These are phyloP conservation scores for Priceomyces medius DNA, from an alignment of 805 yeast species.

Conservation along the genomic window DNA sequence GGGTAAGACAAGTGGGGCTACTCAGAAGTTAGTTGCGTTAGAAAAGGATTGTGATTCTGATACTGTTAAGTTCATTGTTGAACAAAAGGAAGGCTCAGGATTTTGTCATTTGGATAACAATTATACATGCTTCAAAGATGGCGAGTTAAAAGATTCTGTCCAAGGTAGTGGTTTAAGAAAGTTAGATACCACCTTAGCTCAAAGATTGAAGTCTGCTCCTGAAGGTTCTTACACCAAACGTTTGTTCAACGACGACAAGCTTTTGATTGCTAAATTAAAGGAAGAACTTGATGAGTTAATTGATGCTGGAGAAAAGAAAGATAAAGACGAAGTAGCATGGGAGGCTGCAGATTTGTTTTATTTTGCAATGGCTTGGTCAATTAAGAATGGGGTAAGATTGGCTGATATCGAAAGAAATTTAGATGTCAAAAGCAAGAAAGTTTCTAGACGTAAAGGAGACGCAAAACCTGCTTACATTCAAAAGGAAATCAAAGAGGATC, in stretches of 20 bases:
- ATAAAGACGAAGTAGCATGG: constrained; percentile 70
- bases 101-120: constrained; percentile 85
- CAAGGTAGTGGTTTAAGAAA: constrained; percentile 61
- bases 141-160: constrained; percentile 44
- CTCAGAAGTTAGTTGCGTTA: constrained; percentile 68
- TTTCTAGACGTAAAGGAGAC: constrained; percentile 92
- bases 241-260: constrained; percentile 70
- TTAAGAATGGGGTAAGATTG: constrained; percentile 72
- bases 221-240: constrained; percentile 94
- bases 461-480: constrained; percentile 79
- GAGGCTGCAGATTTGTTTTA: constrained; percentile 90
- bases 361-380: constrained; percentile 54
- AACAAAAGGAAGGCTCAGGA: constrained; percentile 75
- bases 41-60: constrained; percentile 91
- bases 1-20: constrained; percentile 95
- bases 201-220: constrained; percentile 70
- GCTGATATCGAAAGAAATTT: constrained; percentile 82
- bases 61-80: constrained; percentile 81
- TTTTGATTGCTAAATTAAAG: constrained; percentile 81
- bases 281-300: constrained; percentile 96
- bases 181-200: constrained; percentile 64
- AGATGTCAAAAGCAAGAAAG: constrained; percentile 79
- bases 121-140: constrained; percentile 66
- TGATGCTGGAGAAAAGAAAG: constrained; percentile 57
- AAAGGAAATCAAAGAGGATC: constrained; percentile 15